These are phyloP conservation scores for Sarocladium brachiariae DNA, from an alignment of 2,329 filamentous ascomycete species.

Conservation along the genomic window DNA sequence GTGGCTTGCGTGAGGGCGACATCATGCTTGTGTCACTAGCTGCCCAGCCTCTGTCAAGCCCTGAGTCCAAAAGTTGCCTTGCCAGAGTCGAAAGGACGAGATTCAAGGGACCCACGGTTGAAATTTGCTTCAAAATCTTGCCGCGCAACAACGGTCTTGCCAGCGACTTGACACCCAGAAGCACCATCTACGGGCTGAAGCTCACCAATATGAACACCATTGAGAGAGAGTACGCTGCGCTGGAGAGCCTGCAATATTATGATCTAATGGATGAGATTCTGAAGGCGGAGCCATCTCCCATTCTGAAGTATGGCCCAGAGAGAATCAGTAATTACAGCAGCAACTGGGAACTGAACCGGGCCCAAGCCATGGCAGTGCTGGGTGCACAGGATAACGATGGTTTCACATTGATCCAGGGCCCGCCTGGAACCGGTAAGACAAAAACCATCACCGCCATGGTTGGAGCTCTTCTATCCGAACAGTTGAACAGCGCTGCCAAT, in stretches of 20 bases:
- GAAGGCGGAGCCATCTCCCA: conserved; percentile 80
- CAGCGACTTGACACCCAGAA: conserved; percentile 59
- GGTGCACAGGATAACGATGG: conserved; percentile 93
- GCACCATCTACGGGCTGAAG: conserved; percentile 67
- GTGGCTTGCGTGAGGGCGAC: conserved; percentile 73
- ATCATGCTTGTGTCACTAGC: conserved; percentile 78
- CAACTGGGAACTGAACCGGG: conserved; percentile 79
- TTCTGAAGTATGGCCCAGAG: conserved; percentile 73
- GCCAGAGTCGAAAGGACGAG: conserved; percentile 75
- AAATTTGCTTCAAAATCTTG: conserved; percentile 80
- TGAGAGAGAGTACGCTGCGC: conserved; percentile 88
- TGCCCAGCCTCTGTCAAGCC: conserved; percentile 59
- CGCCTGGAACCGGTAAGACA: conserved; percentile 94
- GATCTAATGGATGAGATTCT: conserved; percentile 92
- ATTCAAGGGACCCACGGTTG: conserved; percentile 72
- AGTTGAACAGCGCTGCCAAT: conserved; percentile 24
- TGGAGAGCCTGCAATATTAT: conserved; percentile 89
- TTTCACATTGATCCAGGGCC: conserved; percentile 92
- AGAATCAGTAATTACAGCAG: conserved; percentile 61
- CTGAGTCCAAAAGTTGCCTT: conserved; percentile 69
- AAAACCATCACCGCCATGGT: conserved; percentile 98
- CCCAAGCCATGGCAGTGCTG: conserved; percentile 85
- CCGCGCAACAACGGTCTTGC: conserved; percentile 56
- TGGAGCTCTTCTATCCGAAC: conserved; percentile 58
- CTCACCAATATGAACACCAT: conserved; percentile 91